Evolutionary conservation across 176 grass and related monocot species (phyloP), one percentile per base, ranked within the genome.

Genomic region (Thalia dealbata): DNA sequence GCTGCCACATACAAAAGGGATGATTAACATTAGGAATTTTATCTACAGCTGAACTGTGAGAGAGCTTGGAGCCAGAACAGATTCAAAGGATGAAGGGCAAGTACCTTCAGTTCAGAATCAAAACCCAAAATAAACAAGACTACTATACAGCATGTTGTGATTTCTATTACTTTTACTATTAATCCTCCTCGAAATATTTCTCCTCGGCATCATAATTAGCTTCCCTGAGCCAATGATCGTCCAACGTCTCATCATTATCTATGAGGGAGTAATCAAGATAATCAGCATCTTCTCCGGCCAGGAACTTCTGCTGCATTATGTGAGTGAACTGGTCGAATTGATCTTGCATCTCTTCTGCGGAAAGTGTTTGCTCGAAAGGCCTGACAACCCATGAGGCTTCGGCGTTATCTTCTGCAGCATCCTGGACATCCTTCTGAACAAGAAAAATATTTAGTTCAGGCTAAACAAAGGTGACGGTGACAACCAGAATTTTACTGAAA

Each of bases 281-380:
- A 51, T 86, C 73, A 1, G 76, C 76, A 58, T 92, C 93, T 69
- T 97, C 78, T 68, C 89, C 89, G 0, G 82, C 80, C 5, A 92
- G 75, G 65, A 97, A 92, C 76, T 92, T 97, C 18, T 88, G 76
- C n/a, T 97, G 89, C 93, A 97, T 97, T 84, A 90, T 67, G 0
- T 32, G 78, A 25, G 93, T 96, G 69, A 92, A 97, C 18, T 92
- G 83, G 25, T 92, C 87, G 50, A 97, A 73, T 43, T 88, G 89
- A 69, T 92, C 89, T 69, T 92, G 66, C 82, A 97, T 82, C 71
- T 90, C 92, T 63, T 92, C 87, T 4, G 27, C 45, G n/a, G 82
- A 86, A 29, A 88, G 35, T 43, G 72, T 87, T 21, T 81, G 68
- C 69, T 79, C 72, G n/a, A 32, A 80, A 21, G 79, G 50, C n/a